Percentiles rank a stretch among this genome's conserved stretches.
These are phyloP conservation scores for Anethum foeniculum DNA, from an alignment of 140 eudicot species.

Conservation along the genomic window DNA sequence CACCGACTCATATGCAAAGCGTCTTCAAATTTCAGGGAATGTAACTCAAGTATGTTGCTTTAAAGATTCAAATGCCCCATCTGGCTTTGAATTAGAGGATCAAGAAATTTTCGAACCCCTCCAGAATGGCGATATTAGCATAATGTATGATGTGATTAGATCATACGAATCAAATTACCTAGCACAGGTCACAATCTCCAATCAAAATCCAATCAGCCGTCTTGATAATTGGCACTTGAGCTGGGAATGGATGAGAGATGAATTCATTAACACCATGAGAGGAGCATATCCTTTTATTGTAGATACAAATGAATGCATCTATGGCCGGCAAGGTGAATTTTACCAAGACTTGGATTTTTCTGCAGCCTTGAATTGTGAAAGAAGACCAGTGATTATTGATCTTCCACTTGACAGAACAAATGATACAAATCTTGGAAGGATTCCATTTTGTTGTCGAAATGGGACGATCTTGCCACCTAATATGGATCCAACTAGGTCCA, in stretches of 20 bases:
- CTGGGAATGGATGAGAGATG: constrained; percentile 87
- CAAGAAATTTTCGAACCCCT: constrained; percentile 33
- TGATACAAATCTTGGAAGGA: constrained; percentile 45
- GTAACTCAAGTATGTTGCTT: constrained; percentile 47
- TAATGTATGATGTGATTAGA: constrained; percentile 57
- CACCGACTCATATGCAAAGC: background rate
- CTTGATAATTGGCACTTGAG: constrained; percentile 69
- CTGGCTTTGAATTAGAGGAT: constrained; percentile 18
- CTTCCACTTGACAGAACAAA: constrained; percentile 60
- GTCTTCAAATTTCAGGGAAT: constrained; percentile 25
- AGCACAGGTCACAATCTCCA: constrained; percentile 67
- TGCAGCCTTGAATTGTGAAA: constrained; percentile 50
- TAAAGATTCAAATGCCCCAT: constrained; percentile 36
- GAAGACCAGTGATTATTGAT: constrained; percentile 66
- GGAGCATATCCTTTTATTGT: constrained; percentile 68
- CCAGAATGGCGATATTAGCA: constrained; percentile 57
- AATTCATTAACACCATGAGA: constrained; percentile 63
- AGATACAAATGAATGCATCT: constrained; percentile 53
- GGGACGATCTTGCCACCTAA: constrained; percentile 65
- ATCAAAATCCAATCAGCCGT: constrained; percentile 56
- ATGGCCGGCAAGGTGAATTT: constrained; percentile 56
- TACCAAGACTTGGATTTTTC: constrained; percentile 57
- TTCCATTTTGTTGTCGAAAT: constrained; percentile 79
- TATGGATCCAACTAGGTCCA: constrained; percentile 49
- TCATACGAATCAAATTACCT: constrained; percentile 45